phyloP scores from a whole-genome alignment of 116 monocot genomes.

The Phalaenopsis hybrid region DNA sequence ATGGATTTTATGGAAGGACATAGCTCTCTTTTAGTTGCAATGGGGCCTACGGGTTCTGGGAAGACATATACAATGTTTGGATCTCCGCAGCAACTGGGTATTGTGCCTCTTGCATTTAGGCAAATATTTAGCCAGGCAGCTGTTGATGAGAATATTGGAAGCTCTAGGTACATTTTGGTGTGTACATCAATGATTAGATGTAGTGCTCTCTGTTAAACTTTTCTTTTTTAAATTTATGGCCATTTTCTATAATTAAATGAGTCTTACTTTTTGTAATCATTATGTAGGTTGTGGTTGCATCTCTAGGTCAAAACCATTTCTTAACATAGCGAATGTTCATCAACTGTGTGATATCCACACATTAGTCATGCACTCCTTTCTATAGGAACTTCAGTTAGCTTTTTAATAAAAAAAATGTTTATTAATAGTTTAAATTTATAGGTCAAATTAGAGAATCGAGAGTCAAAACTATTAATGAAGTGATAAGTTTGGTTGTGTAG shows the following conservation, averaged over 20 bases:
- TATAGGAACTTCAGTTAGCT: background rate
- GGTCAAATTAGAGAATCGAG: background rate
- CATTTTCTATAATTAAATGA: background rate
- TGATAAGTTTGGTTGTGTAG: background rate
- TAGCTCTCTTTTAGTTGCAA: slow-evolving; percentile 66
- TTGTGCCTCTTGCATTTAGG: slow-evolving; percentile 50
- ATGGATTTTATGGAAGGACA: slow-evolving; percentile 67
- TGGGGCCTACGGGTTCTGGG: slow-evolving; percentile 89
- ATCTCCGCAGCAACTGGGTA: slow-evolving; percentile 52
- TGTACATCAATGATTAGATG: background rate
- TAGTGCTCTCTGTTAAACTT: background rate
- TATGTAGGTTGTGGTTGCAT: background rate
- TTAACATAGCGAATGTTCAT: background rate
- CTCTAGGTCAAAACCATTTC: background rate
- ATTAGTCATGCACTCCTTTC: background rate
- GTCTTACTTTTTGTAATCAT: background rate
- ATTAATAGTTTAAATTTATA: background rate
- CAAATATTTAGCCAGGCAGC: slow-evolving; percentile 34
- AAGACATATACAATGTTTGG: slow-evolving; percentile 93
- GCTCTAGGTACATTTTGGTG: slow-evolving; percentile 29
- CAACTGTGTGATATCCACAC: background rate
- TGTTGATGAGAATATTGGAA: slow-evolving; percentile 10
- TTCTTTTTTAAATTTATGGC: too few species aligned
- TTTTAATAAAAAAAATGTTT: background rate
- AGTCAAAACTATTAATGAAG: background rate